Percentiles rank a stretch among this genome's conserved stretches.
phyloP scores from a whole-genome alignment of 2,329 filamentous ascomycete genomes.

The Colletotrichum australisinense region DNA sequence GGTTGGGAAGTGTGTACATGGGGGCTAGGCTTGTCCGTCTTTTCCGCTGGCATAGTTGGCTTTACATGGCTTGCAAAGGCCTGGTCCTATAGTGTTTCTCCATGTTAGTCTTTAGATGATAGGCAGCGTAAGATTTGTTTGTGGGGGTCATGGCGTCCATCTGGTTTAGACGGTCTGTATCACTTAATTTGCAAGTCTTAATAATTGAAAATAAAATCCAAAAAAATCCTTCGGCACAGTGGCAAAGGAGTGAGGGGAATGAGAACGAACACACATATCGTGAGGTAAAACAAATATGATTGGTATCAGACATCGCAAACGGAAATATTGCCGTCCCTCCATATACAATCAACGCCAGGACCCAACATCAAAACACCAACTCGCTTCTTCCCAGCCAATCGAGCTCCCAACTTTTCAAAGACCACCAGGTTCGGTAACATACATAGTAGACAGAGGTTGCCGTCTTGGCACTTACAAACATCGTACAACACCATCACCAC shows the following conservation, averaged over 20 bases:
- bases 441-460: conserved; percentile 3
- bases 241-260: too few relatives aligned
- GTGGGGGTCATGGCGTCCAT: not conserved
- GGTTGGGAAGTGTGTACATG: not conserved
- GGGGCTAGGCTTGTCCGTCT: not conserved
- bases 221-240: not conserved
- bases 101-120: not conserved
- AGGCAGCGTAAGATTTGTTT: not conserved
- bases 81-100: not conserved
- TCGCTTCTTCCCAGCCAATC: not conserved
- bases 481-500: not conserved
- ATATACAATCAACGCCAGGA: not conserved
- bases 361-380: not conserved
- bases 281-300: not conserved
- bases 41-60: not conserved
- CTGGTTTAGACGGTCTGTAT: not conserved
- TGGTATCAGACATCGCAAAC: not conserved
- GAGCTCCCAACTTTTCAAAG: not conserved
- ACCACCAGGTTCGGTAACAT: not conserved
- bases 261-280: too few relatives aligned
- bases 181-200: not conserved
- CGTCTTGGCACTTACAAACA: conserved; percentile 10
- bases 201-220: not conserved
- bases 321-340: not conserved
- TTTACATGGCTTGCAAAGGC: not conserved